Evolutionary conservation across 257 asterid species (phyloP), one percentile per base, ranked within the genome.

Genomic region (Scutellaria barbata): DNA sequence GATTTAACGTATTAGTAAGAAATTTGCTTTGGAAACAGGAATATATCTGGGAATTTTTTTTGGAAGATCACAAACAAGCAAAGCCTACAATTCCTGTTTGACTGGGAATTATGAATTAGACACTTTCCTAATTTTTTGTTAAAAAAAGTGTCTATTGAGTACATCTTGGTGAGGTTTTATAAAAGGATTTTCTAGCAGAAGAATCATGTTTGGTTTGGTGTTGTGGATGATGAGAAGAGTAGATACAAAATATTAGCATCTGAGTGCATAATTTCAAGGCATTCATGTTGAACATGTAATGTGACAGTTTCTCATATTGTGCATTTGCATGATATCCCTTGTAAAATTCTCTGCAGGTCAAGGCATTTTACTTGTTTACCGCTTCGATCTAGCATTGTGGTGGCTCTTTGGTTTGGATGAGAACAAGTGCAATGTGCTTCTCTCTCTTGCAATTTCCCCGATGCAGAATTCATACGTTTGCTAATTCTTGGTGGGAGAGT

Each of bases 381-480:
- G 57, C 8, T 48, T 55, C 30, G 62, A 57, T 53, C 64, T 13
- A 66, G 25, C 14, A 42, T 60, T 67, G 59, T 48, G 68, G 76
- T 51, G 37, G 51, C 52, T 71, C 71, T 69, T 80, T 72, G 62
- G 41, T 73, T 81, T 81, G 82, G 81, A 87, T 87, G 90, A 86
- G 79, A 80, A 68, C 86, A 46, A 76, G 70, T 66, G 85, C 92
- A 56, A 90, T 93, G 98, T 89, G 97, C 73, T 86, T 85, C 89
- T 85, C 96, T 59, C 84, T 87, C 53, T 68, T 83, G 71, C 96
- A 85, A 69, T 65, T 85, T 59, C 95, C 98, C 8, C 76, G 92
- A 71, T 85, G 81, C 87, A 76, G 81, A 80, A 63, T 87, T 81
- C 84, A 82, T 63, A 70, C 80, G 30, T 78, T 87, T 60, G 86